Evolutionary conservation across 805 yeast genomes (phyloP).

Genomic region (Nakazawaea wyomingensis): DNA sequence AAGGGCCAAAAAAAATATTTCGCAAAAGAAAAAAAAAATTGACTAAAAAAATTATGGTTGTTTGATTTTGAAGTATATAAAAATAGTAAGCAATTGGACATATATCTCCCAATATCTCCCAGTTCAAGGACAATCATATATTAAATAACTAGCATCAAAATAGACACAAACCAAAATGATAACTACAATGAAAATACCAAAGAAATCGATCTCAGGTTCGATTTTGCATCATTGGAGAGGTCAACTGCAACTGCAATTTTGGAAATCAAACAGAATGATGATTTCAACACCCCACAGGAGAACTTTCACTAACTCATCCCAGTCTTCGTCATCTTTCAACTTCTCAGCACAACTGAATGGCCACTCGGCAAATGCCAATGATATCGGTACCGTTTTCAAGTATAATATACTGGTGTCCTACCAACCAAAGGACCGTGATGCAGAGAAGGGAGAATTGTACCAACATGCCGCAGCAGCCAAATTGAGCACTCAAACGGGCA

Average conservation of each 20-base stretch:
- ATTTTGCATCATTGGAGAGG: background rate
- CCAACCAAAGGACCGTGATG: slow-evolving; percentile 63
- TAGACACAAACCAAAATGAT: background rate
- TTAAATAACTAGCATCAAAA: no score
- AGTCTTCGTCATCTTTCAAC: slow-evolving; percentile 14
- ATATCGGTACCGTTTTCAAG: slow-evolving; percentile 24
- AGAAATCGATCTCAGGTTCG: background rate
- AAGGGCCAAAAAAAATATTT: no score
- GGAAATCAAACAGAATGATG: slow-evolving; percentile 17
- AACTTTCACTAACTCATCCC: slow-evolving; percentile 12
- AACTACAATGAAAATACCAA: background rate
- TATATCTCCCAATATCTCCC: no score
- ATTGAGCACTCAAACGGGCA: slow-evolving; percentile 16
- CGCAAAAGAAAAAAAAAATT: no score
- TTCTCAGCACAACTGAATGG: slow-evolving; percentile 15
- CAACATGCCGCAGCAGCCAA: slow-evolving; percentile 1
- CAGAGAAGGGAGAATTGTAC: slow-evolving; percentile 35
- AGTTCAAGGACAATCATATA: no score
- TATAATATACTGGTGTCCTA: slow-evolving; percentile 64
- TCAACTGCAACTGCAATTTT: no score
- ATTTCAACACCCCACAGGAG: slow-evolving; percentile 13
- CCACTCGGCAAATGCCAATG: slow-evolving; percentile 15
- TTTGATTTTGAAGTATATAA: no score
- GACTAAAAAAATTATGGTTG: no score
- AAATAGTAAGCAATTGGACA: no score